Base-by-base conservation (phyloP, 495 filamentous ascomycete genomes). In the Echria macrotheca region DNA sequence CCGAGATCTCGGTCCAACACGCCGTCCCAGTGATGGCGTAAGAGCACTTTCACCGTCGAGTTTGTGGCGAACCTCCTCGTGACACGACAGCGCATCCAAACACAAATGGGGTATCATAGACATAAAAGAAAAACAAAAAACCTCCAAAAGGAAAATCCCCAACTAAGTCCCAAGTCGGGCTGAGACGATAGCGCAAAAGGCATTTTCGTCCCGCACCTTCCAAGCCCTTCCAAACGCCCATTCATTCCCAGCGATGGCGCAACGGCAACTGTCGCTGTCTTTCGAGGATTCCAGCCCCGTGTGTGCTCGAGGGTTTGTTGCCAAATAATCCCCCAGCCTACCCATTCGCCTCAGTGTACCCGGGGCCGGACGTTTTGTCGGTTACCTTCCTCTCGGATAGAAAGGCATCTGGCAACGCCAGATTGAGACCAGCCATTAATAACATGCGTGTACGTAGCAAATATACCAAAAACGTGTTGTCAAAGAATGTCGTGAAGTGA, bases 21-120 rank as follows among this genome's bases (percentile, higher is more conserved):
- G 67, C 74, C 70, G 70, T 77, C 75, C 73, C 73, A 77, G 69
- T 73, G 66, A 79, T 79, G 72, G 75, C 73, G 75, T 70, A 75
- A 57, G 28, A 69, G 75, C 75, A 79, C 73, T 79, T 58, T 79
- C 68, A 69, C 71, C 65, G 70, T 71, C 73, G 69, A 71, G 65
- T n/a, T n/a, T n/a, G n/a, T 63, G 54, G 57, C 55, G 55, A 45
- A 50, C 23, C n/a, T 47, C 47, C 50, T 60, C 59, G 58, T n/a
- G 50, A 59, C 52, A 43, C 50, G 46, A 68, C 63, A 64, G 65
- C 70, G 71, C 73, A 76, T 67, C 60, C 60, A 73, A 76, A 74
- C 69, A 71, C 68, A 63, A 50, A 75, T 78, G 75, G 76, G 76
- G 76, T 79, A 79, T 79, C 76, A 74, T 77, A 54, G 39, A 63